Base-by-base conservation (phyloP, 2,329 filamentous ascomycete genomes). In the Ascochyta koolunga region DNA sequence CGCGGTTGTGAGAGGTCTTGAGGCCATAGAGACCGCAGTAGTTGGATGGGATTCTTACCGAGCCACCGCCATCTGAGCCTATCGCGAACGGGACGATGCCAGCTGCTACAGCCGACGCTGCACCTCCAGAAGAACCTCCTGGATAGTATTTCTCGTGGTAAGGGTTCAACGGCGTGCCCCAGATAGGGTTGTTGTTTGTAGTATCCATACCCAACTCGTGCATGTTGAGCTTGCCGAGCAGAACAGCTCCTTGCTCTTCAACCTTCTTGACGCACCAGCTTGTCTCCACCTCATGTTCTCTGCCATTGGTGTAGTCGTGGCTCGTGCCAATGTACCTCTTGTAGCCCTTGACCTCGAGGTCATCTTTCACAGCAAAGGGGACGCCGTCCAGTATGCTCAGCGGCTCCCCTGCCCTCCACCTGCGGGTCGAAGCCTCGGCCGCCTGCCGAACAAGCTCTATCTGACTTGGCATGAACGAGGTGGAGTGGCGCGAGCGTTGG, bases 1-100 rank as follows among this genome's bases (percentile, higher is more conserved):
- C 83, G 32, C 91, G 87, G 66, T 88, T 84, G 69, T 95, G 89
- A 0, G 85, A 87, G 1, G 90, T 80, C 74, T 96, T 96, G 54
- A 96, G 80, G 2, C 91, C 91, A 74, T 89, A 96, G 19, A 91
- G 77, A 42, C 91, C 90, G 71, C 90, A 95, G 77, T 89, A 93
- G 27, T 83, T 82, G 0, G 86, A 78, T 0, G 91, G 91, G 32
- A 95, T 84, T 33, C 91, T 86, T 51, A 91, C 83, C 56, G 86
- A 90, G 55, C 90, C 90, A 32, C 90, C 89, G 1, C 89, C 88
- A 64, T 93, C 90, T 5, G 71, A 69, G 32, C 89, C 91, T 22
- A 93, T 79, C 1, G 85, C 83, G 57, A 91, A 86, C n/a, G 90
- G 90, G 2, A 93, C 81, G 21, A 95, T 76, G 2, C 90, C 90